phyloP scores from a whole-genome alignment of 495 filamentous ascomycete genomes.

The Penicillium psychrofluorescens region DNA sequence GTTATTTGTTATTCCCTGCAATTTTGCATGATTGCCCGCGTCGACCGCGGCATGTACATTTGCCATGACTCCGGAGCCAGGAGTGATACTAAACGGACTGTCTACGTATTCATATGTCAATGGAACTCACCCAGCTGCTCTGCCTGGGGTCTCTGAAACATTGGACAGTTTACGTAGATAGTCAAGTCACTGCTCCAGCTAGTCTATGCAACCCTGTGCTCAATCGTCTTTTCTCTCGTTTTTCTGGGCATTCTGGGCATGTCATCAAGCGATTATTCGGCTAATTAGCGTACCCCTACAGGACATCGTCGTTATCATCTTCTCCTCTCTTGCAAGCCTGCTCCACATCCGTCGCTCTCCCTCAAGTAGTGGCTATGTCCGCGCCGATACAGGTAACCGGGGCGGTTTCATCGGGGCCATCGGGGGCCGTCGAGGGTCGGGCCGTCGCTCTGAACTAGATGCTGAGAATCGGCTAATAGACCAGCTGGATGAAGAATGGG shows the following conservation, averaged over 20 bases:
- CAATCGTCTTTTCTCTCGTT: not conserved
- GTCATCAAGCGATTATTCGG: not conserved
- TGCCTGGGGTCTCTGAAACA: too few species aligned
- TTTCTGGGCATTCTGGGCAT: not conserved
- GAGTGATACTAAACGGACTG: not conserved
- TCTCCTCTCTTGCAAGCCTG: conserved; percentile 65
- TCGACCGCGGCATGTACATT: conserved; percentile 14
- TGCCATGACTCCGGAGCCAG: conserved; percentile 1
- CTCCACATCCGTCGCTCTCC: conserved; percentile 40
- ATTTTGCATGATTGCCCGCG: not conserved
- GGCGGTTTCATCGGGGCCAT: conserved; percentile 29
- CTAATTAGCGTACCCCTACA: conserved; percentile 27
- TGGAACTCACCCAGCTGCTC: not conserved
- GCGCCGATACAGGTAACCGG: conserved; percentile 25
- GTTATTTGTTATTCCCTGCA: not conserved
- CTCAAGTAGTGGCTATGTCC: conserved; percentile 49
- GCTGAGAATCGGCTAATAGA: conserved; percentile 93
- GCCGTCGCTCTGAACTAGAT: conserved; percentile 51
- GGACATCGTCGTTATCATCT: conserved; percentile 76
- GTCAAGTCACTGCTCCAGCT: too few species aligned
- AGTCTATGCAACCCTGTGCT: too few species aligned
- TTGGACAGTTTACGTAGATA: too few species aligned
- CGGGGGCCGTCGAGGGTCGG: conserved; percentile 30
- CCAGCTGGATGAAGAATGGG: conserved; percentile 88
- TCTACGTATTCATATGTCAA: not conserved